Evolutionary conservation across 805 yeast species (phyloP).

Genomic region (Yamadazyma tumulicola): DNA sequence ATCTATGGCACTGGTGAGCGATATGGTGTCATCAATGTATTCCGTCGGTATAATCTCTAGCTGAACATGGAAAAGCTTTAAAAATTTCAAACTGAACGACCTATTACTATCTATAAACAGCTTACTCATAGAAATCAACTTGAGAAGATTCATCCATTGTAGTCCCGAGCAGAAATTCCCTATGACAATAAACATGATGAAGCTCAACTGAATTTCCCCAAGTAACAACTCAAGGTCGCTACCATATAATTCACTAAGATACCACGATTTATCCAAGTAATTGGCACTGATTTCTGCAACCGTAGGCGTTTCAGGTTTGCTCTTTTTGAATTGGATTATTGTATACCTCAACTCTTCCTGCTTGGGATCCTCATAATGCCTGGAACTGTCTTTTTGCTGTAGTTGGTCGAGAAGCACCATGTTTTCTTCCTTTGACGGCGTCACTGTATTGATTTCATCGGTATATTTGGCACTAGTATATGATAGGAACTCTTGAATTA

Average conservation of each 20-base stretch:
- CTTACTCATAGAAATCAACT: slow-evolving; percentile 32
- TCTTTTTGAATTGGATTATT: slow-evolving; percentile 37
- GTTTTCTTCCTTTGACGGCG: slow-evolving; percentile 51
- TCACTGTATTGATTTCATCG: slow-evolving; percentile 39
- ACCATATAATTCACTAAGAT: slow-evolving; percentile 38
- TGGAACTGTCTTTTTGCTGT: slow-evolving; percentile 9
- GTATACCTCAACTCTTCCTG: slow-evolving; percentile 40
- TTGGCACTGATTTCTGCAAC: slow-evolving; percentile 45
- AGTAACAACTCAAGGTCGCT: slow-evolving; percentile 28
- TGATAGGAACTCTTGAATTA: slow-evolving; percentile 19
- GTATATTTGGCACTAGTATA: slow-evolving; percentile 2
- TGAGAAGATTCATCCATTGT: slow-evolving; percentile 59
- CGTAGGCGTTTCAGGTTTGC: slow-evolving; percentile 22
- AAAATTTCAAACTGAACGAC: slow-evolving; percentile 25
- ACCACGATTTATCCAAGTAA: slow-evolving; percentile 62
- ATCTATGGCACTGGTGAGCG: slow-evolving; percentile 18
- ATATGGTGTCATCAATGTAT: slow-evolving; percentile 23
- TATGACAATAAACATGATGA: slow-evolving; percentile 45
- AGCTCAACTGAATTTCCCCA: slow-evolving; percentile 56
- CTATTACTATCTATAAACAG: slow-evolving; percentile 19
- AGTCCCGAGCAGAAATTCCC: slow-evolving; percentile 62
- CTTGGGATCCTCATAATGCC: slow-evolving; percentile 21
- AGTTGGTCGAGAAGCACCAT: slow-evolving; percentile 37
- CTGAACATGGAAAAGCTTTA: slow-evolving; percentile 32
- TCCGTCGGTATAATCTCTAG: slow-evolving; percentile 40